Evolutionary conservation across 352 stramenopile species (phyloP), one percentile per base, ranked within the genome.

Genomic region (Phytophthora niederhauseri): DNA sequence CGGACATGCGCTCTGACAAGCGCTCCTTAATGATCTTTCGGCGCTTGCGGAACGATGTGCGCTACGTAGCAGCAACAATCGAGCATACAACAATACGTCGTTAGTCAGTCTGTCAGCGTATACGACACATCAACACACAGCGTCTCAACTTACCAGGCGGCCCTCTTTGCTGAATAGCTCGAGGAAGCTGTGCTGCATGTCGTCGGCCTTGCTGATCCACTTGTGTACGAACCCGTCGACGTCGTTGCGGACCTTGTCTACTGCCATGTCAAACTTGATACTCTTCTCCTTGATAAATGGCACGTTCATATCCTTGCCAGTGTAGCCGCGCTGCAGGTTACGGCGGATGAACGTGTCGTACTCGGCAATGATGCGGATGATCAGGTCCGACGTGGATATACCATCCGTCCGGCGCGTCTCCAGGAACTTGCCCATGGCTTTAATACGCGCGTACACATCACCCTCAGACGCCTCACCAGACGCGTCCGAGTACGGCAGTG

Each of bases 291-390:
- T 93, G 53, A 97, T 87, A 68, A 91, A 92, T 49, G 87, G 85
- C 49, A 97, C 90, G 60, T 98, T 98, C 90, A 98, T 97, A 51
- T 97, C 92, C 73, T 97, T 97, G 69, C 90, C 92, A 28, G 90
- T 86, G 78, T 97, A 97, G 1, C 90, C 92, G 41, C 90, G 87
- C 68, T 93, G 75, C 57, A 98, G 68, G 67, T 98, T 97, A 50
- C 92, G 86, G 31, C 89, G 81, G 66, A 98, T 96, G 72, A 97
- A 97, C 68, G 90, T 96, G 72, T 97, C 91, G 73, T 97, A 97
- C 81, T 97, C 87, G 31, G 87, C 81, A 54, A 97, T 94, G 76
- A 96, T 95, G 26, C 90, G 86, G 48, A 93, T 96, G 69, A 97
- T 97, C 30, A 97, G 76, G 53, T 97, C 90, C 26, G 85, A 97